These are phyloP conservation scores for Euryodendron excelsum DNA, from an alignment of 148 eudicot species.

Conservation along the genomic window DNA sequence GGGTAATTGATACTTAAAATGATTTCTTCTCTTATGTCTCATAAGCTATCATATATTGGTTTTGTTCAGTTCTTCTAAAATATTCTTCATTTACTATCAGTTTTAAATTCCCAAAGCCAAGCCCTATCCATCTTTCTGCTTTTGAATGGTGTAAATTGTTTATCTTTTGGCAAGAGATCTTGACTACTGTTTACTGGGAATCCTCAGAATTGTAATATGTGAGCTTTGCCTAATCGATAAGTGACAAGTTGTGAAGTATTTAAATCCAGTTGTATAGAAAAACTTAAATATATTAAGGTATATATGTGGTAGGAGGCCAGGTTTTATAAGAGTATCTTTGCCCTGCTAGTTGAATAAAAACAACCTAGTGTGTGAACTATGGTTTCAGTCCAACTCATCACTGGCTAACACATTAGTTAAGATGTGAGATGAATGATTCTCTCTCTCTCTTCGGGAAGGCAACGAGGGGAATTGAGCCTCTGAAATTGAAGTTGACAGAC, in stretches of 20 bases:
- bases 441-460: too few relatives aligned
- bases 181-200: not conserved
- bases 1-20: slow-evolving; percentile 80
- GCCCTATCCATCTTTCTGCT: too few relatives aligned
- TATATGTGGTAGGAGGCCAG: not conserved
- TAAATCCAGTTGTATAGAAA: not conserved
- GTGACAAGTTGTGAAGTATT: not conserved
- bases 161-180: not conserved
- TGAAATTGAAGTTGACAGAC: not conserved
- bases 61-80: too few relatives aligned
- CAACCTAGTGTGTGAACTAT: not conserved
- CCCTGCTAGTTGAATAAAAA: not conserved
- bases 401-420: not conserved
- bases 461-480: too few relatives aligned
- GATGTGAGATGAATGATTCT: not conserved
- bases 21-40: too few relatives aligned
- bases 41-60: too few relatives aligned
- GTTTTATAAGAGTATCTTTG: not conserved
- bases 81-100: too few relatives aligned
- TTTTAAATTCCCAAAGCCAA: too few relatives aligned
- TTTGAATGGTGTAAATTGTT: too few relatives aligned
- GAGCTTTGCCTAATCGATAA: not conserved
- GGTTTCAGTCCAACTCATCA: not conserved
- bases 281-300: not conserved
- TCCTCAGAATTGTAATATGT: not conserved